phyloP scores from a whole-genome alignment of 139 green algal species.

The Closterium sp. region DNA sequence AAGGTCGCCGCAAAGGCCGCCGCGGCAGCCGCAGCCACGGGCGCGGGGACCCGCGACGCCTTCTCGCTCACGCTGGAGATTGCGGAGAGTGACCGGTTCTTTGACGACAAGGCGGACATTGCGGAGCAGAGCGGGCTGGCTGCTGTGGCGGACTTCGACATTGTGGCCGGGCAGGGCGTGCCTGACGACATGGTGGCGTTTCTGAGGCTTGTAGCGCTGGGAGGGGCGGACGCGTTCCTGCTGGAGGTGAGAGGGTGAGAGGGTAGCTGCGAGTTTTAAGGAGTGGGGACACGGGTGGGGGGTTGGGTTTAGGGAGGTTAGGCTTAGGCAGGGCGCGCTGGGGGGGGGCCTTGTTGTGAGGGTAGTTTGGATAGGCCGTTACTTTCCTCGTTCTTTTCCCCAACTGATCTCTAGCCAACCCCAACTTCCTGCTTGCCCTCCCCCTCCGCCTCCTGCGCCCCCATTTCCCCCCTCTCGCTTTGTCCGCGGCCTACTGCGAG shows the following conservation, averaged over 20 bases:
- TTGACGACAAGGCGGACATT: slow-evolving; percentile 90
- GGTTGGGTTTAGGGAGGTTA: no score
- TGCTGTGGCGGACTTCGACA: slow-evolving; percentile 54
- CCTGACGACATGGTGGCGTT: slow-evolving; percentile 70
- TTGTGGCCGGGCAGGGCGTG: slow-evolving; percentile 55
- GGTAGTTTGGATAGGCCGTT: no score
- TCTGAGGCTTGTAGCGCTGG: slow-evolving; percentile 77
- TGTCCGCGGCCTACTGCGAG: no score
- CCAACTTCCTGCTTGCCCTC: no score
- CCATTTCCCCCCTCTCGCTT: no score
- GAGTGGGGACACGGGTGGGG: not conserved
- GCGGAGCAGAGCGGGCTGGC: slow-evolving; percentile 71
- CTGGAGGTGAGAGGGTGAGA: slow-evolving; percentile 66
- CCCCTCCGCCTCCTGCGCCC: no score
- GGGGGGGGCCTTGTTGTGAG: no score
- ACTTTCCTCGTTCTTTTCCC: no score
- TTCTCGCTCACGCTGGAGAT: slow-evolving; percentile 77
- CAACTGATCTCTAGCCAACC: no score
- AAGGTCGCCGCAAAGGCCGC: not conserved
- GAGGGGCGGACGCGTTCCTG: slow-evolving; percentile 74
- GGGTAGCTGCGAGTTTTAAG: no score
- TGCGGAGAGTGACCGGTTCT: slow-evolving; percentile 65
- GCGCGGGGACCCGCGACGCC: slow-evolving; percentile 41
- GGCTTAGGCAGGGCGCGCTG: no score
- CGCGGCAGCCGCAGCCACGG: not conserved